Percentiles rank a stretch among this genome's conserved stretches.
phyloP scores from a whole-genome alignment of 192 early-diverging fungal genomes.

The Coemansia sp. region DNA sequence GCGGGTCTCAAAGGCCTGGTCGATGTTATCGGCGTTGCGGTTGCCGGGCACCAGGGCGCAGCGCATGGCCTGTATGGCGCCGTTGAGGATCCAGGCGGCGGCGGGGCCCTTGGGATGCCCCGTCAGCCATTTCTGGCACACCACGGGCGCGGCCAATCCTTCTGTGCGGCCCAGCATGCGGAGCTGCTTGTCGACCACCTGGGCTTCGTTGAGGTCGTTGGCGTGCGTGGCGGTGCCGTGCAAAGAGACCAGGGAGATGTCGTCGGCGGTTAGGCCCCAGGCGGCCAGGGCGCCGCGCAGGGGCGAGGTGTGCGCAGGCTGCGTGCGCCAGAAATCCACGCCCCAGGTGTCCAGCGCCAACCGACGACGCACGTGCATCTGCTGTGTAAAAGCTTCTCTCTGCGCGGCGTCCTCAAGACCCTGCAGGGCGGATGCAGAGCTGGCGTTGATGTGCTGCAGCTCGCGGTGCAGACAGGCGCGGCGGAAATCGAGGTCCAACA shows the following conservation, averaged over 20 bases:
- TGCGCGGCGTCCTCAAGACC: not conserved
- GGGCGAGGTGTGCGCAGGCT: constrained; percentile 75
- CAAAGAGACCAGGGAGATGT: constrained; percentile 93
- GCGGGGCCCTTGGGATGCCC: constrained; percentile 96
- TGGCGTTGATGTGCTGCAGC: too few relatives aligned
- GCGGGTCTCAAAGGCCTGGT: too few relatives aligned
- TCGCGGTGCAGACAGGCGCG: constrained; percentile 62
- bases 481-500: constrained; percentile 83
- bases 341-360: constrained; percentile 66
- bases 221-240: constrained; percentile 93
- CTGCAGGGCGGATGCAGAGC: too few relatives aligned
- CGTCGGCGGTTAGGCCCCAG: constrained; percentile 87
- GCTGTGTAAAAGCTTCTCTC: not conserved
- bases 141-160: constrained; percentile 73
- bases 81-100: constrained; percentile 96
- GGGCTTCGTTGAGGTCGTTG: constrained; percentile 95
- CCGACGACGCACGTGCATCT: constrained; percentile 58
- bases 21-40: constrained; percentile 68
- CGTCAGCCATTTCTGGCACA: constrained; percentile 93
- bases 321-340: constrained; percentile 74
- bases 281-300: constrained; percentile 83
- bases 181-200: constrained; percentile 81
- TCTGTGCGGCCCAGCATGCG: constrained; percentile 79
- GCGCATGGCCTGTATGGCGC: constrained; percentile 79
- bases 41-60: constrained; percentile 90